These are phyloP conservation scores for Inga leiocalycina DNA, from an alignment of 306 rosid genomes.

Conservation along the genomic window DNA sequence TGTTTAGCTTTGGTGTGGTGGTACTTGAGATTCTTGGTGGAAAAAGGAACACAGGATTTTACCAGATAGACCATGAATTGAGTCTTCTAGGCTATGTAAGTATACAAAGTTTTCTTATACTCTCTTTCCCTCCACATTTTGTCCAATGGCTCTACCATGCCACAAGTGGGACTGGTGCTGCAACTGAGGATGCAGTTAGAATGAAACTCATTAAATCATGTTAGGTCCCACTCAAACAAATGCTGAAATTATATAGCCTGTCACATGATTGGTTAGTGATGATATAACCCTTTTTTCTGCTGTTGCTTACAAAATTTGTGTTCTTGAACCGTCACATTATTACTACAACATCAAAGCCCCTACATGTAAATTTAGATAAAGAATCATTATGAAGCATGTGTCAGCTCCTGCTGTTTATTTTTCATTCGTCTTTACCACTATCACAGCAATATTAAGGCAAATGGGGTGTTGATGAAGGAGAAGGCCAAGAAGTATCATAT, in stretches of 20 bases:
- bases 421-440: background rate
- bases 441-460: no score
- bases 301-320: background rate
- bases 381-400: background rate
- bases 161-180: background rate
- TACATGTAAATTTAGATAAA: background rate
- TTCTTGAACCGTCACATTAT: background rate
- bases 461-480: background rate
- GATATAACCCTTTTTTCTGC: background rate
- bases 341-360: background rate
- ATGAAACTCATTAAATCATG: background rate
- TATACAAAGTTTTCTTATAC: background rate
- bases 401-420: background rate
- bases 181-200: background rate
- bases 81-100: slow-evolving; percentile 78
- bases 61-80: slow-evolving; percentile 52
- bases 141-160: background rate
- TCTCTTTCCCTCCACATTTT: background rate
- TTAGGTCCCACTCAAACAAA: background rate
- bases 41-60: slow-evolving; percentile 71
- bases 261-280: background rate
- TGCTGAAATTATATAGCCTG: background rate
- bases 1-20: slow-evolving; percentile 72
- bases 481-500: background rate
- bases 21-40: slow-evolving; percentile 71